phyloP scores from a whole-genome alignment of 805 yeast genomes.

The Nakazawaea pomicola region DNA sequence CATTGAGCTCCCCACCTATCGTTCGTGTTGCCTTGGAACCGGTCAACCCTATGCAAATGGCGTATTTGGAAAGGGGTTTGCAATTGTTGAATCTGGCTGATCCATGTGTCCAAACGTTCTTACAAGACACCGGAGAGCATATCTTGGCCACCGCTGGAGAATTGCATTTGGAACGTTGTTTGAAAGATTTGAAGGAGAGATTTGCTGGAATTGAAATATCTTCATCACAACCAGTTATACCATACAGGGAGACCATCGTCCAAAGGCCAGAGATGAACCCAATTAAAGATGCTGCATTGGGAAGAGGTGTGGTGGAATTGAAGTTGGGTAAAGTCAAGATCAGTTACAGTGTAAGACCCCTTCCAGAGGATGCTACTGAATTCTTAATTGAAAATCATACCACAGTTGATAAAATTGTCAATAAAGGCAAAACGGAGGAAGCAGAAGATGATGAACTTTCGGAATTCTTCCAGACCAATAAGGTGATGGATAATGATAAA shows the following conservation, averaged over 20 bases:
- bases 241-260: constrained; percentile 82
- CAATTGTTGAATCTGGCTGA: constrained; percentile 80
- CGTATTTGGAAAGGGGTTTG: constrained; percentile 71
- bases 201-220: constrained; percentile 89
- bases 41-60: constrained; percentile 75
- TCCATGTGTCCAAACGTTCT: constrained; percentile 85
- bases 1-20: constrained; percentile 79
- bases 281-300: constrained; percentile 37
- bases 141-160: constrained; percentile 96
- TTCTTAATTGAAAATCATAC: constrained; percentile 44
- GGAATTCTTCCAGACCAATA: constrained; percentile 14
- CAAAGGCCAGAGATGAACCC: constrained; percentile 47
- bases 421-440: constrained; percentile 34
- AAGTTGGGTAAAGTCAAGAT: constrained; percentile 45
- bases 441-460: constrained; percentile 37
- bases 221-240: constrained; percentile 88
- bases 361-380: constrained; percentile 44
- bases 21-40: constrained; percentile 97
- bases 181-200: constrained; percentile 84
- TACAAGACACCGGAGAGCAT: constrained; percentile 89
- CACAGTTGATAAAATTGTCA: constrained; percentile 34
- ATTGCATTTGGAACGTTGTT: constrained; percentile 88
- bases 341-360: constrained; percentile 42
- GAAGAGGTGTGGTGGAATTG: constrained; percentile 46
- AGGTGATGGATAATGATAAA: constrained; percentile 20